Percentiles rank a stretch among this genome's conserved stretches.
These are phyloP conservation scores for Talaromyces sp. DNA, from an alignment of 2,329 filamentous ascomycete species.

Conservation along the genomic window DNA sequence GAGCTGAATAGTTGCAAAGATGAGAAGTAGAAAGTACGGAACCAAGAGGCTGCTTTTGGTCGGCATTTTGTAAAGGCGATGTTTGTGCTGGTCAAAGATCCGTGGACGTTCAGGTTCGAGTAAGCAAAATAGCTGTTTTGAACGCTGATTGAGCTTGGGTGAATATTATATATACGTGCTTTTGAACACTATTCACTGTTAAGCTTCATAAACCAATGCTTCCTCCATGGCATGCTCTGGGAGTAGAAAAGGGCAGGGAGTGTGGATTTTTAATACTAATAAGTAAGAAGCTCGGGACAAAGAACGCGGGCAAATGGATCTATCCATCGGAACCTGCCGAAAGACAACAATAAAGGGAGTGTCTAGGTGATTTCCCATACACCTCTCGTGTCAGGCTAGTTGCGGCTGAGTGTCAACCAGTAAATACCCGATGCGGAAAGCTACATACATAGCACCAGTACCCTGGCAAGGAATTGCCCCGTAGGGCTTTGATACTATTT, in stretches of 20 bases:
- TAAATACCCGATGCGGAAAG: neutral
- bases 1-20: slow-evolving; percentile 5
- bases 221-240: neutral
- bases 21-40: slow-evolving; percentile 3
- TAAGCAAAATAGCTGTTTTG: neutral
- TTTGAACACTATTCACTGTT: no score
- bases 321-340: neutral
- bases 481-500: no score
- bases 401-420: neutral
- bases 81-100: neutral
- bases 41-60: neutral
- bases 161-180: no score
- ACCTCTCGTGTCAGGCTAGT: neutral
- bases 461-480: no score
- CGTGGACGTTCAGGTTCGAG: no score
- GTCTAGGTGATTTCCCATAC: neutral
- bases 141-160: neutral
- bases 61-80: neutral
- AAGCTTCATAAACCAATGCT: neutral
- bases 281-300: neutral
- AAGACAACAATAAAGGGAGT: neutral
- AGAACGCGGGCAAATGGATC: neutral
- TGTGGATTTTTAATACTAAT: neutral
- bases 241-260: neutral
- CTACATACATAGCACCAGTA: no score